Base-by-base conservation (phyloP, 148 eudicot species). In the Heliosperma pusillum region DNA sequence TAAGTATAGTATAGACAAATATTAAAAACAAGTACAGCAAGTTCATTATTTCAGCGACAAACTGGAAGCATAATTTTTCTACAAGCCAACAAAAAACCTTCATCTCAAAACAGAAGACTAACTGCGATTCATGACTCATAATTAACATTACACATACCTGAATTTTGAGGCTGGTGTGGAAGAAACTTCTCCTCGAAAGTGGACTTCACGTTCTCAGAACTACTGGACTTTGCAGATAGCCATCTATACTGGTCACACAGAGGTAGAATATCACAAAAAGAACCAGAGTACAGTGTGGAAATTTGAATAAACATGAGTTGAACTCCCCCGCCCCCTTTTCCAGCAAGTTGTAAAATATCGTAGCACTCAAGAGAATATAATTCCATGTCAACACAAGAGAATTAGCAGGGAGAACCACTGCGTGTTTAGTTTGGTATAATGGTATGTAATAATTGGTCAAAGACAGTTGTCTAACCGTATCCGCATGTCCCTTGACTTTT, bases 181-280 rank as follows among this genome's bases (percentile, higher is more conserved):
- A 92, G 96, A 76, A 92, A 95, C 77, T 92, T 95, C 82, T 92
- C 99, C 85, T 90, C 97, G 78, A 95, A 86, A 33, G 88, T 86
- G 36, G 93, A 85, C 81, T 84, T 90, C 56, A 81, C 50, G 80
- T 60, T 71, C n/a, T 88, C 66, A 71, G 91, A 83, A 73, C 80
- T 82, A 82, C 82, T 79, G 66, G 99, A 88, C 79, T 93, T 90
- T 69, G 97, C 87, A 30, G 99, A 92, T 76, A 95, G 96, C 99
- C 99, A 92, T 92, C 99, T 90, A 92, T 95, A 95, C 99, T 95
- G 88, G 79, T 81, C 68, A 75, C 61, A 61, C 40, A 64, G 22
- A 24, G 76, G 65, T 57, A 62, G 62, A 82, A 68, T 21, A 70
- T 76, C 63, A 80, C 11, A 66, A 60, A n/a, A 40, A 10, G 21